A percentile compares a stretch with the other conserved stretches of the same genome.
phyloP scores from a whole-genome alignment of 495 filamentous ascomycete species.

The Trichoderma erinaceum region DNA sequence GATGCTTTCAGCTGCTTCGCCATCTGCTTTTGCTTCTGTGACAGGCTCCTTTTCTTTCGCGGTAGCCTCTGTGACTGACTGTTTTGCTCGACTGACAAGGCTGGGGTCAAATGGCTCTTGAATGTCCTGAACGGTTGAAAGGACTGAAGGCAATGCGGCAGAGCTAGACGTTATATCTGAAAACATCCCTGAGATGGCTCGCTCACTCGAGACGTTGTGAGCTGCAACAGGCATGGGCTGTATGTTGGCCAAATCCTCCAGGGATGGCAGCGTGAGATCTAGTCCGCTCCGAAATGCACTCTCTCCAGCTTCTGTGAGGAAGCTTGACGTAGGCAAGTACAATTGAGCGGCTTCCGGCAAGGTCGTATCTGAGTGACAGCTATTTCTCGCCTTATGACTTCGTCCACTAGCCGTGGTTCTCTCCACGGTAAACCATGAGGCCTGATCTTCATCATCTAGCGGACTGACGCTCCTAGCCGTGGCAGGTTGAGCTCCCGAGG shows the following conservation, averaged over 20 bases:
- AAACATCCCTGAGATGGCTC: not conserved
- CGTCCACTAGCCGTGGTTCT: not conserved
- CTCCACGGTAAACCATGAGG: constrained; percentile 12
- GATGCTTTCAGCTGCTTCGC: not conserved
- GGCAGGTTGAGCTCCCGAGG: not conserved
- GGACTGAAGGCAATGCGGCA: not conserved
- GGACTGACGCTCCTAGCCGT: constrained; percentile 6
- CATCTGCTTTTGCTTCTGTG: not conserved
- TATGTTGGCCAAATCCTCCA: constrained; percentile 8
- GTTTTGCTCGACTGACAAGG: not conserved
- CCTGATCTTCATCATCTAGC: not conserved
- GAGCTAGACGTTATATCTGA: constrained; percentile 15
- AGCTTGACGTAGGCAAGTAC: not conserved
- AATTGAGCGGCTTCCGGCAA: not conserved
- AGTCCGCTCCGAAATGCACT: constrained; percentile 10
- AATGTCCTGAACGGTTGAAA: not conserved
- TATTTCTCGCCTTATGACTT: not conserved
- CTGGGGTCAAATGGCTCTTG: not conserved
- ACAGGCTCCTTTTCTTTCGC: not conserved
- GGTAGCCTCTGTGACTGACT: not conserved
- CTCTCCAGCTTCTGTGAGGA: constrained; percentile 7
- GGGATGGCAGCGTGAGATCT: constrained; percentile 12
- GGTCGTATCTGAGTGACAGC: not conserved
- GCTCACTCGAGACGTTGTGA: not conserved
- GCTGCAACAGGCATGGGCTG: not conserved